Evolutionary conservation across 2,329 filamentous ascomycete genomes (phyloP).

Genomic region (Phialophora macrospora): DNA sequence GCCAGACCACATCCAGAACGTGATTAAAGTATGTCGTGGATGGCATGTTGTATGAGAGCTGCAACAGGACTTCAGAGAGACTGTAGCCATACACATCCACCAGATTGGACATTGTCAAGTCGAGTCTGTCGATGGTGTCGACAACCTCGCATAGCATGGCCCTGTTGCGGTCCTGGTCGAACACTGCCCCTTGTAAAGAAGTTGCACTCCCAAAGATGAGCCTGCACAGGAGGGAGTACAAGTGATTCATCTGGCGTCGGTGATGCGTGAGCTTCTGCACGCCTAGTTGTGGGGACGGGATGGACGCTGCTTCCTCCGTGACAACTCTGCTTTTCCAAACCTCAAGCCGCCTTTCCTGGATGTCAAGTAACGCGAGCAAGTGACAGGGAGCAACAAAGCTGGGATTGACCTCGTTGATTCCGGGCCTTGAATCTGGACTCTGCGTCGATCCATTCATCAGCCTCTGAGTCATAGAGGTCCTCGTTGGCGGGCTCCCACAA

Average conservation of each 20-base stretch:
- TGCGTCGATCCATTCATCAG: slow-evolving; percentile 7
- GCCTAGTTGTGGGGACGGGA: neutral
- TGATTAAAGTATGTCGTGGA: slow-evolving; percentile 8
- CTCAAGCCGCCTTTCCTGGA: slow-evolving; percentile 30
- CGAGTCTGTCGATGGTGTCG: slow-evolving; percentile 1
- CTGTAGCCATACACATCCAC: slow-evolving; percentile 25
- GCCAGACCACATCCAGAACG: slow-evolving; percentile 36
- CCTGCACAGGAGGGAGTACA: slow-evolving; percentile 26
- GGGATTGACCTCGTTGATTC: slow-evolving; percentile 22
- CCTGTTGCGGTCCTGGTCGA: slow-evolving; percentile 2
- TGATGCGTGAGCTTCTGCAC: neutral
- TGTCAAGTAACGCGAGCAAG: slow-evolving; percentile 30
- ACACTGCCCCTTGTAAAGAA: neutral
- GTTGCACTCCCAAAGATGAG: slow-evolving; percentile 8
- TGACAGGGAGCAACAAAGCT: slow-evolving; percentile 33
- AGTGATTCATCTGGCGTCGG: slow-evolving; percentile 18
- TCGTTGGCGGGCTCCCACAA: neutral
- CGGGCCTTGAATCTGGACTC: neutral
- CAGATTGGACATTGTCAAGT: slow-evolving; percentile 10
- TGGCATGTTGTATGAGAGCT: slow-evolving; percentile 9
- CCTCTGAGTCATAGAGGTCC: slow-evolving; percentile 3
- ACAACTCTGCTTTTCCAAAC: slow-evolving; percentile 33
- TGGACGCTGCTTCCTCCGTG: neutral
- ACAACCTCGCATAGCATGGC: neutral
- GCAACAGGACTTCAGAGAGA: slow-evolving; percentile 19